Percentiles rank a stretch among this genome's conserved stretches.
Evolutionary conservation across 495 filamentous ascomycete species (phyloP).

Genomic region (Patellaria atrata): DNA sequence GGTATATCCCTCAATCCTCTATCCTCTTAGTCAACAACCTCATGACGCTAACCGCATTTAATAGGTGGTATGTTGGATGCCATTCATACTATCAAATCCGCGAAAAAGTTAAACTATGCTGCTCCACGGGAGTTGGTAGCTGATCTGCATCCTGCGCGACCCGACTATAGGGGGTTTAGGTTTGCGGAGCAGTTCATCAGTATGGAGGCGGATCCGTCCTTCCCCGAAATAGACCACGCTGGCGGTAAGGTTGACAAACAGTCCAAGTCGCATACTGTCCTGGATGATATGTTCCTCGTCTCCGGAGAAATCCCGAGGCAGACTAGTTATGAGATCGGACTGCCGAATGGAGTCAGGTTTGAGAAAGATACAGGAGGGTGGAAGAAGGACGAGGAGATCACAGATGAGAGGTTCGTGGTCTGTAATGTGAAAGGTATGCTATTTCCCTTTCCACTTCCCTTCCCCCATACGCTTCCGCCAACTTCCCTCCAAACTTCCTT

Average conservation of each 20-base stretch:
- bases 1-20: constrained; percentile 18
- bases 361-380: constrained; percentile 33
- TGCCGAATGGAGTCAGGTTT: constrained; percentile 35
- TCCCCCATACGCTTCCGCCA: too few species aligned
- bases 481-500: too few species aligned
- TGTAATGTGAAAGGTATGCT: constrained; percentile 44
- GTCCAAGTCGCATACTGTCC: constrained; percentile 34
- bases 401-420: constrained; percentile 45
- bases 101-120: constrained; percentile 15
- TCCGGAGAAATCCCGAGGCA: constrained; percentile 43
- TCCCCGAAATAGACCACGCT: constrained; percentile 35
- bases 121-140: constrained; percentile 24
- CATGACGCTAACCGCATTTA: neutral
- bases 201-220: constrained; percentile 43
- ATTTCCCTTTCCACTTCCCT: too few species aligned
- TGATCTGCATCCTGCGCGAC: constrained; percentile 43
- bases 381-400: constrained; percentile 40
- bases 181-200: constrained; percentile 31
- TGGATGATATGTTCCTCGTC: constrained; percentile 41
- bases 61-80: constrained; percentile 41
- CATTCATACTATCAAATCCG: constrained; percentile 30
- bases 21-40: neutral
- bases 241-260: constrained; percentile 35
- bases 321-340: constrained; percentile 40
- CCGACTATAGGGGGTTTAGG: constrained; percentile 39